phyloP scores from a whole-genome alignment of 2,329 filamentous ascomycete genomes.

The Fusarium tjaetaba region DNA sequence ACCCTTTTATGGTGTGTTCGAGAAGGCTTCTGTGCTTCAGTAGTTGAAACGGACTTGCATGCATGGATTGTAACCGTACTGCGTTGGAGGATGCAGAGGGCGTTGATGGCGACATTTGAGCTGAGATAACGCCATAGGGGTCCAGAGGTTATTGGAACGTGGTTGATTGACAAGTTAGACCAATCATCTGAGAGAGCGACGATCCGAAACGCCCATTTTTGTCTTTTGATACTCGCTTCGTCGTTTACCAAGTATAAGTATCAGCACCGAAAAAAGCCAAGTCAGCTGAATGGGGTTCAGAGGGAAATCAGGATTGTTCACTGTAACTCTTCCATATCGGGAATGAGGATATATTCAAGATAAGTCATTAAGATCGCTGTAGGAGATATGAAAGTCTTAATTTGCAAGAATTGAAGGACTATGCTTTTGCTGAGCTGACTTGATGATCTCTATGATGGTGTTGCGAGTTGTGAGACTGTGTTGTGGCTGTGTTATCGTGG shows the following conservation, averaged over 20 bases:
- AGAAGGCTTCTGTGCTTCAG: neutral
- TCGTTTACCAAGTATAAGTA: fast-evolving
- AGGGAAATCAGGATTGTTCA: too few species aligned
- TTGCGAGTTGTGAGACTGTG: neutral
- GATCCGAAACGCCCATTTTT: fast-evolving
- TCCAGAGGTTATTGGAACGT: neutral
- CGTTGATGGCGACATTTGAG: neutral
- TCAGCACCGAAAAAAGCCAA: neutral
- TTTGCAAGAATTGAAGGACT: too few species aligned
- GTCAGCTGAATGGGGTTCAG: fast-evolving
- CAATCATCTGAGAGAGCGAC: neutral
- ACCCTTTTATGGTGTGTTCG: neutral
- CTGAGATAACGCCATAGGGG: neutral
- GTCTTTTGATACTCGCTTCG: fast-evolving
- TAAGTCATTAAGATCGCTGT: too few species aligned
- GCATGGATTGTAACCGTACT: neutral
- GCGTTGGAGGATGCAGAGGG: neutral
- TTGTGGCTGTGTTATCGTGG: neutral
- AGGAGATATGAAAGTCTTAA: too few species aligned
- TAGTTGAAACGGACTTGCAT: neutral
- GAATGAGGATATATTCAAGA: neutral
- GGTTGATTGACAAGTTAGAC: fast-evolving
- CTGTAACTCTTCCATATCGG: too few species aligned
- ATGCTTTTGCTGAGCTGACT: too few species aligned
- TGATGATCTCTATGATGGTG: neutral